Evolutionary conservation across 768 basidiomycete species (phyloP), one percentile per base, ranked within the genome.

Genomic region (Boletus reticuloceps): DNA sequence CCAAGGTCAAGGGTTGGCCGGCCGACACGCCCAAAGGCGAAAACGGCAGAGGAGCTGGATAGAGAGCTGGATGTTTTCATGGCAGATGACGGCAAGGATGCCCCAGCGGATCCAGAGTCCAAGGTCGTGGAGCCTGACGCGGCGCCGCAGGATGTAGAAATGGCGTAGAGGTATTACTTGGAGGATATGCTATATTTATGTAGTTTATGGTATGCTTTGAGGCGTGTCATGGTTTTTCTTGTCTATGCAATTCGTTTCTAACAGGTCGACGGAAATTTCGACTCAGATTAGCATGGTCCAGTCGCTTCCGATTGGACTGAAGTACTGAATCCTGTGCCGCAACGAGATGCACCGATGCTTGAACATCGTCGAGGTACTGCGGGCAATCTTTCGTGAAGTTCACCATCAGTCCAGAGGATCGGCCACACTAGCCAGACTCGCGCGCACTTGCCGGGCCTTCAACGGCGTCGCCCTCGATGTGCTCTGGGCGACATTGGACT

Each of bases 31-130:
- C 74, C 79, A 64, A 84, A 85, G 72, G 78, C 81, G 5, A 85
- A 90, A 72, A 89, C 89, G 2, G 89, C 83, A 9, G 88, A 86
- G 54, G 90, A 96, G 61, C 73, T 97, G 55, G 94, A 97, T 69
- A 85, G 81, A 69, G 94, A 97, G 72, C 69, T 97, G 55, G 94
- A 97, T 60, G 82, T 86, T 4, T 91, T 91, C 63, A 90, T 92
- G 90, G 83, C 80, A 9, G 87, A 87, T 61, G 72, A 79, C 0
- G 64, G 40, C 5, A 62, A 72, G 41, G 63, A 67, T 12, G 64
- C 39, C 2, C 48, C 65, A n/a, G 58, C 56, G 7, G 59, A 56
- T 27, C 61, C 60, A 20, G 62, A 57, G 46, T 45, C 60, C 42
- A 66, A 62, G 45, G 54, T 50, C 6, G 40, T 6, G 17, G 57